Conservation (phyloP, 352 stramenopile species). For the Pythium apleroticum region DNA sequence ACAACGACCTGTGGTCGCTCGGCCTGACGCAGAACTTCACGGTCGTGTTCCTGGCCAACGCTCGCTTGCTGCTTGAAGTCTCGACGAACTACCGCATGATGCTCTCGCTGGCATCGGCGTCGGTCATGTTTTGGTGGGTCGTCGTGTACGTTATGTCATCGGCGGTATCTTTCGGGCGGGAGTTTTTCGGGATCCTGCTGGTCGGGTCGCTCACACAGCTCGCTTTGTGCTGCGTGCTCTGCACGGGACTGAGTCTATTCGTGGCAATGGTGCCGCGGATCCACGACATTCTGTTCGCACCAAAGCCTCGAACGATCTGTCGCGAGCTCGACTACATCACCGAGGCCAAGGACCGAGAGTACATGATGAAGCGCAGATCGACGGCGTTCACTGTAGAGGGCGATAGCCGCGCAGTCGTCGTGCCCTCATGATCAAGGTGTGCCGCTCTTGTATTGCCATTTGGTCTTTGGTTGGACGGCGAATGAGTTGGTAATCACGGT, state of each 20-base stretch:
- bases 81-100: conserved; percentile 32
- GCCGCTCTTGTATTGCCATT: neutral
- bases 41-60: conserved; percentile 57
- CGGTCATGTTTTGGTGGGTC: conserved; percentile 50
- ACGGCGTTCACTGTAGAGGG: neutral
- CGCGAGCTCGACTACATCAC: conserved; percentile 44
- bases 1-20: conserved; percentile 71
- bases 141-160: conserved; percentile 50
- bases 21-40: conserved; percentile 65
- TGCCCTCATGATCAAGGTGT: neutral
- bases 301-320: conserved; percentile 47
- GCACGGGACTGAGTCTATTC: conserved; percentile 31
- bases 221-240: conserved; percentile 38
- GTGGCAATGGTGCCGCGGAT: conserved; percentile 35
- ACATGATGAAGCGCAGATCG: conserved; percentile 3
- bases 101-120: conserved; percentile 35
- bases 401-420: conserved; percentile 5
- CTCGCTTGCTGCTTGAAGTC: conserved; percentile 49
- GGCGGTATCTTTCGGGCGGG: conserved; percentile 48
- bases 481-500: neutral
- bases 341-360: conserved; percentile 10
- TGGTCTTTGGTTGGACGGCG: neutral
- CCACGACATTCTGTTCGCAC: conserved; percentile 37
- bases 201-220: conserved; percentile 44
- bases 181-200: conserved; percentile 61